Conservation (phyloP, 495 filamentous ascomycete species). For the Hypoxylon trugodes region DNA sequence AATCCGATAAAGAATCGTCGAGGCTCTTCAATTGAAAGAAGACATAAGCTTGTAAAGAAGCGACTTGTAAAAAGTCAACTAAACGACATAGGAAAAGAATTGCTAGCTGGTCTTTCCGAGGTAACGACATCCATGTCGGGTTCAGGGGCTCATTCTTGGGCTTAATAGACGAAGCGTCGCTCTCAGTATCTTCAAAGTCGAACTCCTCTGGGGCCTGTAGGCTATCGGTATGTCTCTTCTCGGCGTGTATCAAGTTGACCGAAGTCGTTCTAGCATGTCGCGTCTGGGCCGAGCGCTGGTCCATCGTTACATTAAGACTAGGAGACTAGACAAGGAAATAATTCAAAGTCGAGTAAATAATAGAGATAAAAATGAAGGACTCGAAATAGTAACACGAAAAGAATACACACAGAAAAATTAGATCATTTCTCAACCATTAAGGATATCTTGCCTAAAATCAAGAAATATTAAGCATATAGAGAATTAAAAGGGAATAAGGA, state of each 20-base stretch:
- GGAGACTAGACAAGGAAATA: not conserved
- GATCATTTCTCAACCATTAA: not conserved
- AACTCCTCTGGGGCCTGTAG: conserved; percentile 13
- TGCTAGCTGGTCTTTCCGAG: conserved; percentile 55
- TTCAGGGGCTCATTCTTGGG: conserved; percentile 5
- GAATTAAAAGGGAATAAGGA: conserved; percentile 10
- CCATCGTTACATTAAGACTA: conserved; percentile 7
- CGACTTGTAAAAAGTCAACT: conserved; percentile 59
- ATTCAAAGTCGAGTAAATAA: not conserved
- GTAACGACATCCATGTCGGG: conserved; percentile 49
- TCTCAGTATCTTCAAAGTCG: conserved; percentile 11
- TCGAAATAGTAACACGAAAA: not conserved
- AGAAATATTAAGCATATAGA: not conserved
- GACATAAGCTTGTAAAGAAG: conserved; percentile 65
- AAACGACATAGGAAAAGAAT: conserved; percentile 59
- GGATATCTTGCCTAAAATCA: not conserved
- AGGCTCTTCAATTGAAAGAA: conserved; percentile 73
- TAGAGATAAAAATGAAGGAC: not conserved
- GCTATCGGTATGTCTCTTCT: conserved; percentile 5
- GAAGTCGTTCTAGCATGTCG: conserved; percentile 33
- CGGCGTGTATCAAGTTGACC: conserved; percentile 5
- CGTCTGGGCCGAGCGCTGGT: not conserved
- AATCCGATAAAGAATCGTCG: conserved; percentile 64
- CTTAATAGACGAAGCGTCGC: conserved; percentile 16
- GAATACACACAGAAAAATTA: conserved; percentile 2